Base-by-base conservation (phyloP, 108 stramenopile genomes). In the Nannochloropsis gaditana region DNA sequence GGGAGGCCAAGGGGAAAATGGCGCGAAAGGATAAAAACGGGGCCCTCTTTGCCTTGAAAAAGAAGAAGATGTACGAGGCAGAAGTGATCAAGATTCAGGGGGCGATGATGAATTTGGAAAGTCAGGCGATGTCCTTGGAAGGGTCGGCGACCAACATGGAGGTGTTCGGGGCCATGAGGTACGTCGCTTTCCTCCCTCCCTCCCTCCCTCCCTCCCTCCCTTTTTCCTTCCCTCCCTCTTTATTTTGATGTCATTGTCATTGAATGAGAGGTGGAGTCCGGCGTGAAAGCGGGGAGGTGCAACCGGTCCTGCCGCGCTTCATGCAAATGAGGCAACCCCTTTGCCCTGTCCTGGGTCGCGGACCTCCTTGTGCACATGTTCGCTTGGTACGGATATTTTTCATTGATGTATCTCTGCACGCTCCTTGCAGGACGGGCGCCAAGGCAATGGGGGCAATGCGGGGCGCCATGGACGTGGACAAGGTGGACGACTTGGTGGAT, bases 41-140 rank as follows among this genome's bases (percentile, higher is more conserved):
- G 41, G 98, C 98, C 19, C 88, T 97, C 11, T 97, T 95, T 88
- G 93, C 95, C 84, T 93, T 99, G 85, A 99, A 97, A 92, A 94
- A 95, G 84, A 97, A 97, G 93, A 99, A 97, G 86, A 90, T 97
- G 80, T 97, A 95, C 88, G 97, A 99, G 85, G 93, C 94, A 45
- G 97, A 99, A 87, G 91, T 95, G 73, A 95, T 95, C 88, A 99
- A 99, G 91, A 96, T 99, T 86, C 91, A 94, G 86, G 97, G 97
- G 85, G 95, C 96, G 31, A 93, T 95, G 43, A 86, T 89, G 82
- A 89, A 86, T 2, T 85, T 89, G 83, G 89, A 89, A 47, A 85
- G 85, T 43, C 88, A 89, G 85, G 88, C 96, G 9, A 96, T 97
- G 85, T 95, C 95, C 85, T 91, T 99, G 45, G 98, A 99, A 92